Evolutionary conservation across 208 protist species (phyloP).

Genomic region (Trypanosoma melophagium): DNA sequence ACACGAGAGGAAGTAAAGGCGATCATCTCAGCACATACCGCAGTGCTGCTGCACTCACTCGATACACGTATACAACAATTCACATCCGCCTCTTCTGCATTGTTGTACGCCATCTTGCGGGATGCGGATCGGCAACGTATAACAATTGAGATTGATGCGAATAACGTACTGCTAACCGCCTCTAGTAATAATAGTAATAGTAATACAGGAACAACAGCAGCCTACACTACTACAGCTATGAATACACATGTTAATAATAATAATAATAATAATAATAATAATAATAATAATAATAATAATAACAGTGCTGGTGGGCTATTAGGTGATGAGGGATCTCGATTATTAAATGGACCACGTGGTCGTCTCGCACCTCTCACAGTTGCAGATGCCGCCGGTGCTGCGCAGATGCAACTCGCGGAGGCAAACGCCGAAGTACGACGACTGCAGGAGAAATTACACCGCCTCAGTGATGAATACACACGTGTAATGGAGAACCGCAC

Average conservation of each 20-base stretch:
- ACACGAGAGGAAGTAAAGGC: conserved; percentile 41
- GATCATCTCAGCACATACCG: conserved; percentile 57
- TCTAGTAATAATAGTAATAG: too few species aligned
- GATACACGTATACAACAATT: conserved; percentile 54
- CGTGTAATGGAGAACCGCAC: conserved; percentile 52
- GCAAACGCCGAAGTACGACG: conserved; percentile 65
- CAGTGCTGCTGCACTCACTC: conserved; percentile 53
- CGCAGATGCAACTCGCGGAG: conserved; percentile 59
- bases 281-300: not conserved
- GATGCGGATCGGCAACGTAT: conserved; percentile 67
- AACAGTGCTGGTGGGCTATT: not conserved
- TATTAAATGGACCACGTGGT: conserved; percentile 53
- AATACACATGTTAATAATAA: not conserved
- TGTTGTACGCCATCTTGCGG: conserved; percentile 66
- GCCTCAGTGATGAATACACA: conserved; percentile 60
- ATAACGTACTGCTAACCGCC: conserved; percentile 51
- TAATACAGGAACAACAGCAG: too few species aligned
- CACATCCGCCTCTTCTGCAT: conserved; percentile 45
- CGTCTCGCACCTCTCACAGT: conserved; percentile 65
- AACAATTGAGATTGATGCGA: conserved; percentile 48
- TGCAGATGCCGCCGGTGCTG: conserved; percentile 54
- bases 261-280: conserved; percentile 1
- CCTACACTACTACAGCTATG: too few species aligned
- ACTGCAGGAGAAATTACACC: conserved; percentile 63
- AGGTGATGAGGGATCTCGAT: conserved; percentile 16